Conservation (phyloP, 441 rosid genomes). For the Manihot esculenta region DNA sequence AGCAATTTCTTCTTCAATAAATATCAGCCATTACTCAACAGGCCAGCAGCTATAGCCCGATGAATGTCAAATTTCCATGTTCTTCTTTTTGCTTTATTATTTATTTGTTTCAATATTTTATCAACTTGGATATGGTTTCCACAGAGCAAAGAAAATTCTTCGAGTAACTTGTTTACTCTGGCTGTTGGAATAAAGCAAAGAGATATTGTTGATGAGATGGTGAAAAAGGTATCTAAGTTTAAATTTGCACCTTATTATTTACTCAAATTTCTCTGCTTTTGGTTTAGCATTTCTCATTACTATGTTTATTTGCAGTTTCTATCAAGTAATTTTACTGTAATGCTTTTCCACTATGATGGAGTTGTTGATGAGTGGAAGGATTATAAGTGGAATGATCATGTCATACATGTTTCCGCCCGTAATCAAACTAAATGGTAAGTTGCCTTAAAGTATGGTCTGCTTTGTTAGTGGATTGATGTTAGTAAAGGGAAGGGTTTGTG, state of each 20-base stretch:
- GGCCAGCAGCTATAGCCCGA: no score
- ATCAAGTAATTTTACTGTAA: conserved; percentile 47
- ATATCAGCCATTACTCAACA: no score
- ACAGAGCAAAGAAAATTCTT: conserved; percentile 27
- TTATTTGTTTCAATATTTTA: neutral
- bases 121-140: conserved; percentile 15
- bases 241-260: neutral
- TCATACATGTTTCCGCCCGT: conserved; percentile 60
- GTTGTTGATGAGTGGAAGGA: conserved; percentile 56
- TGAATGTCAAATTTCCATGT: neutral
- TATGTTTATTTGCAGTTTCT: conserved; percentile 48
- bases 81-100: neutral
- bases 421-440: conserved; percentile 69
- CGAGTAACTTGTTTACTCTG: conserved; percentile 43
- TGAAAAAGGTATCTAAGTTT: conserved; percentile 42
- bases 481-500: no score
- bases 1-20: no score
- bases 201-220: conserved; percentile 55
- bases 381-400: conserved; percentile 46
- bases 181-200: conserved; percentile 66
- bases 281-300: neutral
- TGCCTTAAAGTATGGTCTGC: no score
- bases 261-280: neutral
- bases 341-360: conserved; percentile 81
- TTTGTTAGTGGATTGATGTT: no score